Evolutionary conservation across 2,329 filamentous ascomycete genomes (phyloP).

Genomic region (Lasiodiplodia citricola): DNA sequence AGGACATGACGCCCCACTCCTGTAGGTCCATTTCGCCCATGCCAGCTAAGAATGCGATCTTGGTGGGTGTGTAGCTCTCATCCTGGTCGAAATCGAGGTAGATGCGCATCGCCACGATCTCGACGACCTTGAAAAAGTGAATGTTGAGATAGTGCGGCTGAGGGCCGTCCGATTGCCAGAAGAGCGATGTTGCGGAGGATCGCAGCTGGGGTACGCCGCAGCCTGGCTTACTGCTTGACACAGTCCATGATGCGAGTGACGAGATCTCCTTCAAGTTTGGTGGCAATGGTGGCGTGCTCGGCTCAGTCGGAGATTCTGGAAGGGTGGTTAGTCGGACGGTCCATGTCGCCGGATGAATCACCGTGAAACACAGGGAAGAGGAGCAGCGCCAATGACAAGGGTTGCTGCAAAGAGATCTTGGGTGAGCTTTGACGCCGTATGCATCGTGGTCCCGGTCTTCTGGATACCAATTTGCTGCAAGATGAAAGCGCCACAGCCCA

Average conservation of each 20-base stretch:
- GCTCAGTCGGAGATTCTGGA: constrained; percentile 10
- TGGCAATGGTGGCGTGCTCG: constrained; percentile 24
- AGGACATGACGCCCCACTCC: constrained; percentile 80
- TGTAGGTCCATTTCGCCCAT: constrained; percentile 91
- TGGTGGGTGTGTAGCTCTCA: constrained; percentile 95
- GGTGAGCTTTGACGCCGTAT: constrained; percentile 5
- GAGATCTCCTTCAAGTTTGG: constrained; percentile 76
- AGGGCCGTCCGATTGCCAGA: constrained; percentile 87
- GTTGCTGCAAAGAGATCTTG: constrained; percentile 18
- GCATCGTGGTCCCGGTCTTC: not conserved
- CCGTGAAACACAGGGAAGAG: constrained; percentile 7
- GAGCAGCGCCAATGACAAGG: not conserved
- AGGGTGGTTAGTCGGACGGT: not conserved
- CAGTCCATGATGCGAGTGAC: constrained; percentile 81
- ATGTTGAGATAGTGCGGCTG: constrained; percentile 84
- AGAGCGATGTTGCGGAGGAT: constrained; percentile 72
- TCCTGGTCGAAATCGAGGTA: constrained; percentile 91
- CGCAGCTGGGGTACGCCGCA: constrained; percentile 79
- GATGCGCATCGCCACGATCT: constrained; percentile 77
- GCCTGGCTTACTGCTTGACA: constrained; percentile 80
- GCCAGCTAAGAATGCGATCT: constrained; percentile 86
- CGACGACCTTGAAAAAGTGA: constrained; percentile 83
- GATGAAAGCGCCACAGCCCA: not conserved
- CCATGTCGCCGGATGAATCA: not conserved
- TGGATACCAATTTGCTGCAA: not conserved